These are phyloP conservation scores for Aquilaria agallochum DNA, from an alignment of 441 rosid species.

Conservation along the genomic window DNA sequence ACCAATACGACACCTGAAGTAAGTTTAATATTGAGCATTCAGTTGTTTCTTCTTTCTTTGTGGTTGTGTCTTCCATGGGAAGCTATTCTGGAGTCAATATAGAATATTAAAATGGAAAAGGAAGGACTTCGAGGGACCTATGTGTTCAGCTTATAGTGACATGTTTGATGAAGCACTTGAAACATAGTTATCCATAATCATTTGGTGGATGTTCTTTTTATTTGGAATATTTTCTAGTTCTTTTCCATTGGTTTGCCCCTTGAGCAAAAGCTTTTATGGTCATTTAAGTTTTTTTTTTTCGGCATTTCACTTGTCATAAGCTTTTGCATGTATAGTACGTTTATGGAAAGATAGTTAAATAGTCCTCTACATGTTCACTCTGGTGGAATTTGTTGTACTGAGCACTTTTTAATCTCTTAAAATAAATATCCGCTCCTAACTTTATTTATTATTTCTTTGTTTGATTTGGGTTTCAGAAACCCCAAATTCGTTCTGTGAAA, in stretches of 20 bases:
- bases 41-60: no score
- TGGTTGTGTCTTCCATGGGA: no score
- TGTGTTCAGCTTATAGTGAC: neutral
- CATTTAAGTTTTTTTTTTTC: no score
- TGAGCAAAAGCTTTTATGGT: no score
- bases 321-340: neutral
- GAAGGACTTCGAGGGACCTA: neutral
- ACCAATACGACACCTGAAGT: constrained; percentile 64
- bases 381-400: no score
- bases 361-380: no score
- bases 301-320: no score
- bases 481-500: constrained; percentile 40
- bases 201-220: neutral
- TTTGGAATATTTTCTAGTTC: neutral
- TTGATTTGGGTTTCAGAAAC: constrained; percentile 46
- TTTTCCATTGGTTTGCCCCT: no score
- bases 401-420: no score
- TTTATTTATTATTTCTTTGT: constrained; percentile 12
- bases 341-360: neutral
- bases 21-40: constrained; percentile 18
- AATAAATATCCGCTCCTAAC: neutral
- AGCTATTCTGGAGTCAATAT: no score
- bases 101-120: no score
- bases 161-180: no score
- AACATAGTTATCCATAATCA: neutral